Percentiles rank a stretch among this genome's conserved stretches.
These are phyloP conservation scores for Cutaneotrichosporon spelunceum DNA, from an alignment of 1,284 basidiomycete genomes.

Conservation along the genomic window DNA sequence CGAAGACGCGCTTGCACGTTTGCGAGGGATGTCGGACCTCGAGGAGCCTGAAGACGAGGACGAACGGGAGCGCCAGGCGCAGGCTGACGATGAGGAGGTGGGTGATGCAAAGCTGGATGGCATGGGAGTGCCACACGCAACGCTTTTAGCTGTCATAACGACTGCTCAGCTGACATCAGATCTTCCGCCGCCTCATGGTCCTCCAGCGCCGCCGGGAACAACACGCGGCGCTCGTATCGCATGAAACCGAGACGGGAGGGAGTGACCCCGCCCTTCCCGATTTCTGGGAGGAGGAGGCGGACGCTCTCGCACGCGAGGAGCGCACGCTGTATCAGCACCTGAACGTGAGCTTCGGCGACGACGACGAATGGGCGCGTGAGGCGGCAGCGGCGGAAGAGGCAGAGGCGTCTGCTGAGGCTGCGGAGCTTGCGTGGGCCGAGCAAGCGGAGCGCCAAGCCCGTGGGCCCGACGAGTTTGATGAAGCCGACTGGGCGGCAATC, in stretches of 20 bases:
- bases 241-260: constrained; percentile 41
- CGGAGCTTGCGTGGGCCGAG: constrained; percentile 20
- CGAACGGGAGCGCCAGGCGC: constrained; percentile 37
- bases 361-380: constrained; percentile 36
- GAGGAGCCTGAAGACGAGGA: constrained; percentile 32
- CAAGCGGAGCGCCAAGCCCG: constrained; percentile 10
- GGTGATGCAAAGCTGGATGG: constrained; percentile 7
- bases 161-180: constrained; percentile 25
- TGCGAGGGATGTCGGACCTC: constrained; percentile 26
- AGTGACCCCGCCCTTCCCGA: constrained; percentile 38
- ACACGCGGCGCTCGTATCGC: constrained; percentile 32
- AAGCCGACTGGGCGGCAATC: constrained; percentile 18
- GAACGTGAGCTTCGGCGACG: constrained; percentile 12
- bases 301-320: constrained; percentile 26
- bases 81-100: constrained; percentile 48
- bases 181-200: constrained; percentile 45
- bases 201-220: constrained; percentile 36
- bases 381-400: constrained; percentile 37
- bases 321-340: constrained; percentile 12
- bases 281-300: constrained; percentile 41
- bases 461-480: constrained; percentile 3
- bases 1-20: constrained; percentile 29
- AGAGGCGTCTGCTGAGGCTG: constrained; percentile 26
- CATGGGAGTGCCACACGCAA: background rate
- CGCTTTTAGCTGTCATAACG: background rate